phyloP scores from a whole-genome alignment of 495 filamentous ascomycete genomes.

The Podospora australis region DNA sequence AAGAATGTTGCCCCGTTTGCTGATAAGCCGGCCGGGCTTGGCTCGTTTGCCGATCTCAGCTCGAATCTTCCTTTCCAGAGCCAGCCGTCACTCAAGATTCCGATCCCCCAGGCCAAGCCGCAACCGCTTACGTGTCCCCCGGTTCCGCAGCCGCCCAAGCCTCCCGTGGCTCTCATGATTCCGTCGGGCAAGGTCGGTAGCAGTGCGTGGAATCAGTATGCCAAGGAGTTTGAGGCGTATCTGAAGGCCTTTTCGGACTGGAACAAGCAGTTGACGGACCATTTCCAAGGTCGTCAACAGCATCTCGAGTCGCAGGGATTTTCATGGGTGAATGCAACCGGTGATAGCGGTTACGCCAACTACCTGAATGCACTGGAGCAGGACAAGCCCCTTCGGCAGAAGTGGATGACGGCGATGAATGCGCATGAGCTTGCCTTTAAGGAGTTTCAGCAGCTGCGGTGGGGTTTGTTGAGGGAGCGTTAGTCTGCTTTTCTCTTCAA shows the following conservation, averaged over 20 bases:
- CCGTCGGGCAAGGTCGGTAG: constrained; percentile 35
- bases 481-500: neutral
- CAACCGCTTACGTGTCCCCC: constrained; percentile 50
- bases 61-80: constrained; percentile 69
- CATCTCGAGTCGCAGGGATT: constrained; percentile 33
- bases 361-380: constrained; percentile 59
- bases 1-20: constrained; percentile 61
- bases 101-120: constrained; percentile 28
- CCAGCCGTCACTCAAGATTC: constrained; percentile 43
- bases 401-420: constrained; percentile 60
- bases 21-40: constrained; percentile 46
- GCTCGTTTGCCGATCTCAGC: constrained; percentile 59
- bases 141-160: constrained; percentile 52
- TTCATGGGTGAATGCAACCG: constrained; percentile 51
- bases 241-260: constrained; percentile 62
- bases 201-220: constrained; percentile 53
- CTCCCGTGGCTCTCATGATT: constrained; percentile 31
- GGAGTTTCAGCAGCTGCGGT: constrained; percentile 35
- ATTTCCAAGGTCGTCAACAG: constrained; percentile 60
- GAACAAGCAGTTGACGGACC: constrained; percentile 56
- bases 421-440: constrained; percentile 55
- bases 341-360: constrained; percentile 40
- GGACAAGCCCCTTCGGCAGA: constrained; percentile 54
- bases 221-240: constrained; percentile 58
- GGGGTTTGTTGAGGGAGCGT: neutral